phyloP scores from a whole-genome alignment of 2,329 filamentous ascomycete species.

The Annulohypoxylon truncatum region DNA sequence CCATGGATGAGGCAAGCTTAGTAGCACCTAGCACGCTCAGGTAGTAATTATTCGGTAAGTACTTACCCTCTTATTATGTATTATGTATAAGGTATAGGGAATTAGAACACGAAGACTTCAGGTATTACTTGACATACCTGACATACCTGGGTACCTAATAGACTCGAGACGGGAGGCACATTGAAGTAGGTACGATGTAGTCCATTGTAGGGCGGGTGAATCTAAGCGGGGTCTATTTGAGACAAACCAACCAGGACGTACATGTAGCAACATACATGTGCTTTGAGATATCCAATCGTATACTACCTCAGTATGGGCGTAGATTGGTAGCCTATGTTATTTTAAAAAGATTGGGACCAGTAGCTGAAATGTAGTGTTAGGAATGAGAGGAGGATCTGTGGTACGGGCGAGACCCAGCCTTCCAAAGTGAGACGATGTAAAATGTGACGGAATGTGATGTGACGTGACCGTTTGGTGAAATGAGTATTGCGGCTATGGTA shows the following conservation, averaged over 20 bases:
- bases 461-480: constrained; percentile 24
- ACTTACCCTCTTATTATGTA: background rate
- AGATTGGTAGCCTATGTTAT: constrained; percentile 6
- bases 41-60: background rate
- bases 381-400: constrained; percentile 19
- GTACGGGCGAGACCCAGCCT: constrained; percentile 29
- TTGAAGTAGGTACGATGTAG: background rate
- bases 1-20: background rate
- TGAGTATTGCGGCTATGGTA: constrained; percentile 26
- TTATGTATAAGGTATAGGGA: background rate
- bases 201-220: too few relatives aligned
- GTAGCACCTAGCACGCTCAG: background rate
- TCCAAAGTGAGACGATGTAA: constrained; percentile 26
- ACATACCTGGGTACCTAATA: constrained; percentile 5
- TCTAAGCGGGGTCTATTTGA: constrained; percentile 1
- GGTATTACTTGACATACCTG: background rate
- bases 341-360: constrained; percentile 1
- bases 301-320: background rate
- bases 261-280: constrained; percentile 9
- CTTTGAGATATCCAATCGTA: constrained; percentile 4
- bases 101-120: background rate
- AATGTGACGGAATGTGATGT: constrained; percentile 37
- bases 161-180: background rate
- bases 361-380: constrained; percentile 9
- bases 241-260: background rate